Evolutionary conservation across 2,329 filamentous ascomycete genomes (phyloP).

Genomic region (Apiospora koreana): DNA sequence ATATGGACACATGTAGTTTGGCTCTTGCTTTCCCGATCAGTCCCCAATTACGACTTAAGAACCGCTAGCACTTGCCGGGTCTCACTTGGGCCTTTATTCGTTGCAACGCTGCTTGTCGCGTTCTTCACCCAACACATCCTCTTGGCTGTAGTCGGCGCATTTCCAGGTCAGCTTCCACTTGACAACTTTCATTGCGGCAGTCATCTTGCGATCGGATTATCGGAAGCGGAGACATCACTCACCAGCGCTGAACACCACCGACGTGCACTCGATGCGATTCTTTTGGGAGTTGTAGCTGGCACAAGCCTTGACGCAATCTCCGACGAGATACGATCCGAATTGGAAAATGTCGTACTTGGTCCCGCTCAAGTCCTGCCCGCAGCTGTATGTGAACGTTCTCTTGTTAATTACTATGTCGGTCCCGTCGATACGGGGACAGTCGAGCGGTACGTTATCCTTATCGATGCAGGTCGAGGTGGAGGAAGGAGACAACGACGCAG

Average conservation of each 20-base stretch:
- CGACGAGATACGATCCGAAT: neutral
- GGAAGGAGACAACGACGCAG: neutral
- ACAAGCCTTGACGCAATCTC: neutral
- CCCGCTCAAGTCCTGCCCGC: neutral
- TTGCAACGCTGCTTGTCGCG: neutral
- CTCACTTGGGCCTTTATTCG: neutral
- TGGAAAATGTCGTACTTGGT: neutral
- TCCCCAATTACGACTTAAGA: neutral
- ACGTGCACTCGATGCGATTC: neutral
- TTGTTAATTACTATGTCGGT: neutral
- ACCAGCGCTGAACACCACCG: neutral
- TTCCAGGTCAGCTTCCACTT: neutral
- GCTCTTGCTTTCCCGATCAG: no score
- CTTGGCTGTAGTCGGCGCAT: neutral
- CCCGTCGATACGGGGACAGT: conserved; percentile 3
- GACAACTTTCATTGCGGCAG: no score
- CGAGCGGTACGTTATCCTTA: neutral
- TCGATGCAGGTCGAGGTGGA: neutral
- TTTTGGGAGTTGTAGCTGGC: neutral
- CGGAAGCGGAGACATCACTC: neutral
- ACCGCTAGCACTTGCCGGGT: neutral
- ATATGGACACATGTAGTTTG: no score
- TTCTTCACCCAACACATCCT: neutral
- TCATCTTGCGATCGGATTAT: no score
- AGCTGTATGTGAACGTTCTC: neutral